Base-by-base conservation (phyloP, 164 flowering plant species). In the Stephania yunnanensis region DNA sequence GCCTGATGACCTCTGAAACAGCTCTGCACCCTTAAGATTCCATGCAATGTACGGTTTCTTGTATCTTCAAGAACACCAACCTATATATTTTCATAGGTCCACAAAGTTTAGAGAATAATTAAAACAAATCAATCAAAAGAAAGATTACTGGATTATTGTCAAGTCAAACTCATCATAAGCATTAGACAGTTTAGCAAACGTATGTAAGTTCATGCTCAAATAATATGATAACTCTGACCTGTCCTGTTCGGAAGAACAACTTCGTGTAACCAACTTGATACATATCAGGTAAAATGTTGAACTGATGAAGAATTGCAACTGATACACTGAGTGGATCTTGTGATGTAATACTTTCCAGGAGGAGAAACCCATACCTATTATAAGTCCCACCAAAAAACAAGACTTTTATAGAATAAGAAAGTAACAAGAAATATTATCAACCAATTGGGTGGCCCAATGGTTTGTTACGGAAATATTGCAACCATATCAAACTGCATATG, bases 221-320 rank as follows among this genome's bases (percentile, higher is more conserved):
- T 29, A 25, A 25, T 7, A 15, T 64, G 63, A 44, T 20, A 67
- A 9, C 58, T 42, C 68, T 70, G 78, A 94, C 98, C 97, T 96
- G 99, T 72, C 99, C 99, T 55, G 98, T 89, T 78, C 99, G 94
- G 82, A 96, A 94, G 83, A 96, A 96, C 83, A 96, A 82, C 80
- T 96, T 96, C 68, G 98, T 94, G 82, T 89, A 96, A 68, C 99
- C 99, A 85, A 96, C 97, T 89, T 96, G 98, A 84, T 94, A 96
- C 98, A 94, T 90, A 78, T 94, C 98, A 25, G 98, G 98, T 68
- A 90, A 82, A 78, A 96, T 94, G 71, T 87, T 87, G 81, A 92
- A 96, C 84, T 96, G 98, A 76, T 94, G 98, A 82, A 96, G 97
- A 81, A 96, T 94, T 67, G 98, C 98, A 78, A 94, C 97, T 20